phyloP scores from a whole-genome alignment of 2,329 filamentous ascomycete species.

The Pseudocercospora cruenta region DNA sequence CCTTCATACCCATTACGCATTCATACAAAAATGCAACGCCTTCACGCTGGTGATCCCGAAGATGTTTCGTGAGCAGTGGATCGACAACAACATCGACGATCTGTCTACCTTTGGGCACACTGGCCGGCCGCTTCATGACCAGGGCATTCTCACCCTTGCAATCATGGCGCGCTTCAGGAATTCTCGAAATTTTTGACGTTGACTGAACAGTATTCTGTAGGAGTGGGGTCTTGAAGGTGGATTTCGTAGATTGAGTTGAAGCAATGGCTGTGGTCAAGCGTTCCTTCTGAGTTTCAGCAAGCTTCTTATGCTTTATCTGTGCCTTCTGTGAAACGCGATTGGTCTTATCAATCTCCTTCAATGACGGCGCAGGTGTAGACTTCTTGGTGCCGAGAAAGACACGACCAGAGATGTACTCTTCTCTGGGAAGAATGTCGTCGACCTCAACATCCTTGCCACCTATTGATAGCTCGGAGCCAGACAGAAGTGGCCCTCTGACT shows the following conservation, averaged over 20 bases:
- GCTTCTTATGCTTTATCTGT: constrained; percentile 38
- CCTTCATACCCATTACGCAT: constrained; percentile 73
- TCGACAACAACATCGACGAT: constrained; percentile 75
- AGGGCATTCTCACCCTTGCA: constrained; percentile 62
- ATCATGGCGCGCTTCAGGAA: constrained; percentile 67
- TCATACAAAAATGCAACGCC: constrained; percentile 74
- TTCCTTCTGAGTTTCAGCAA: constrained; percentile 45
- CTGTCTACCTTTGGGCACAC: constrained; percentile 63
- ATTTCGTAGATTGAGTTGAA: constrained; percentile 43
- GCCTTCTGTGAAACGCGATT: constrained; percentile 35
- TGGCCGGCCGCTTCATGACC: constrained; percentile 65
- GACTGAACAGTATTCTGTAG: constrained; percentile 49
- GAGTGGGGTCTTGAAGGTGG: constrained; percentile 64
- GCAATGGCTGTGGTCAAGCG: constrained; percentile 43
- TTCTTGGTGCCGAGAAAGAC: constrained; percentile 35
- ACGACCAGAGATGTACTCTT: constrained; percentile 48
- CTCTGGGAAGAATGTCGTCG: constrained; percentile 62
- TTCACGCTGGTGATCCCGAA: constrained; percentile 70
- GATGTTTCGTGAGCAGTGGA: constrained; percentile 63
- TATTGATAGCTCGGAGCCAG: constrained; percentile 64
- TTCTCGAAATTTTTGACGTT: constrained; percentile 49
- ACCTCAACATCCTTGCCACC: constrained; percentile 71
- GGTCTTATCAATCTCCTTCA: constrained; percentile 33
- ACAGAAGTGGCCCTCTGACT: constrained; percentile 60
- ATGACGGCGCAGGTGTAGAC: constrained; percentile 28